Evolutionary conservation across 768 basidiomycete species (phyloP).

Genomic region (Scleroderma bovista): DNA sequence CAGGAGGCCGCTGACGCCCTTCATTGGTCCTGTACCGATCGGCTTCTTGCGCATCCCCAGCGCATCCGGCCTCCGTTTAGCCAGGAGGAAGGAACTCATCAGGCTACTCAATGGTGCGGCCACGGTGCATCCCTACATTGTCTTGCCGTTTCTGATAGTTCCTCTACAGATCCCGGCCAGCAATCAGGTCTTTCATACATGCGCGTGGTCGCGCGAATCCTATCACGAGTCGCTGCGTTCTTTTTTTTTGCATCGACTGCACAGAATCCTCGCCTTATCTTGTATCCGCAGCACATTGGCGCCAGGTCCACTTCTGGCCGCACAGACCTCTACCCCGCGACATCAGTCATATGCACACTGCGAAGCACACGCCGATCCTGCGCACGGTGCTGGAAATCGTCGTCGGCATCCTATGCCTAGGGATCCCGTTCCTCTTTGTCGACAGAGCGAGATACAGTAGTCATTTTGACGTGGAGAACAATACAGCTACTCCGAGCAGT

Average conservation of each 20-base stretch:
- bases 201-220: conserved; percentile 61
- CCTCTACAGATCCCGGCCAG: conserved; percentile 12
- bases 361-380: conserved; percentile 34
- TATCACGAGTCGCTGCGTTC: conserved; percentile 64
- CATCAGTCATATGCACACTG: conserved; percentile 25
- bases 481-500: conserved; percentile 34
- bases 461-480: conserved; percentile 52
- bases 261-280: too few species aligned
- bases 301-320: conserved; percentile 65
- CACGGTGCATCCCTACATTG: neutral
- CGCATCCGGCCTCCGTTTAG: conserved; percentile 61
- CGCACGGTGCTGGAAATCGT: conserved; percentile 54
- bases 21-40: conserved; percentile 81
- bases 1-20: conserved; percentile 70
- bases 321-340: conserved; percentile 61
- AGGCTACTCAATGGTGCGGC: conserved; percentile 41
- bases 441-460: conserved; percentile 43
- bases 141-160: conserved; percentile 1
- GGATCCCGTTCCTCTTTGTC: conserved; percentile 74
- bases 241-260: neutral
- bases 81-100: conserved; percentile 68
- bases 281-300: conserved; percentile 48
- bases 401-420: conserved; percentile 62
- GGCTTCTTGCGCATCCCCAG: conserved; percentile 56
- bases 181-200: conserved; percentile 43